phyloP scores from a whole-genome alignment of 495 filamentous ascomycete genomes.

The Hypoxylon trugodes region DNA sequence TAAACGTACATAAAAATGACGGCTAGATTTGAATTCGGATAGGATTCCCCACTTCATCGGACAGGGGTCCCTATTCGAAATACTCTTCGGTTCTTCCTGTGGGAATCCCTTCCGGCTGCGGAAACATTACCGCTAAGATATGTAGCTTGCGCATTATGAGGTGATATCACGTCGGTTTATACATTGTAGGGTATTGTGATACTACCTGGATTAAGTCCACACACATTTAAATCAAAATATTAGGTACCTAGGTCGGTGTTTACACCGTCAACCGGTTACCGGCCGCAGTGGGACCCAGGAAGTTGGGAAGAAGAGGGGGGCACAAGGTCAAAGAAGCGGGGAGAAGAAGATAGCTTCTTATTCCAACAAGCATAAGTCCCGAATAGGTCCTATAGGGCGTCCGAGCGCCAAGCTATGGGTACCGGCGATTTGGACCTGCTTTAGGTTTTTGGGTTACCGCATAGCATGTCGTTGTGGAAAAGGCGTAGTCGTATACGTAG shows the following conservation, averaged over 20 bases:
- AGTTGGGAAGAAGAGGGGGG: background rate
- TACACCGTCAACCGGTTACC: background rate
- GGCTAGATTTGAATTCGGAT: background rate
- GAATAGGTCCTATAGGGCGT: background rate
- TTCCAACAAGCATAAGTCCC: background rate
- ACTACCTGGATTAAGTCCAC: background rate
- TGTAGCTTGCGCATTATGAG: background rate
- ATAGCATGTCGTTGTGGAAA: background rate
- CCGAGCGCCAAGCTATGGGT: background rate
- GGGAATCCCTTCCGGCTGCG: background rate
- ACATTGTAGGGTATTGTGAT: no score
- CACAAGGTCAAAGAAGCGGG: background rate
- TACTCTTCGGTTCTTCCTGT: background rate
- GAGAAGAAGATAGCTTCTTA: background rate
- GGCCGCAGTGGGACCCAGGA: background rate
- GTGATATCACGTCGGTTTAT: background rate
- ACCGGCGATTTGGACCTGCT: background rate
- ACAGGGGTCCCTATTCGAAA: background rate
- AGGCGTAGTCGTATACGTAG: no score
- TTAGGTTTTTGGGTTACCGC: background rate
- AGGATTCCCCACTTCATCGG: background rate
- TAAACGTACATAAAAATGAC: background rate
- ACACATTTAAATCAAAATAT: no score
- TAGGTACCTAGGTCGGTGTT: no score
- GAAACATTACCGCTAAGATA: conserved; percentile 2